Conservation (phyloP, 768 basidiomycete genomes). For the Cyclocybe aegerita region DNA sequence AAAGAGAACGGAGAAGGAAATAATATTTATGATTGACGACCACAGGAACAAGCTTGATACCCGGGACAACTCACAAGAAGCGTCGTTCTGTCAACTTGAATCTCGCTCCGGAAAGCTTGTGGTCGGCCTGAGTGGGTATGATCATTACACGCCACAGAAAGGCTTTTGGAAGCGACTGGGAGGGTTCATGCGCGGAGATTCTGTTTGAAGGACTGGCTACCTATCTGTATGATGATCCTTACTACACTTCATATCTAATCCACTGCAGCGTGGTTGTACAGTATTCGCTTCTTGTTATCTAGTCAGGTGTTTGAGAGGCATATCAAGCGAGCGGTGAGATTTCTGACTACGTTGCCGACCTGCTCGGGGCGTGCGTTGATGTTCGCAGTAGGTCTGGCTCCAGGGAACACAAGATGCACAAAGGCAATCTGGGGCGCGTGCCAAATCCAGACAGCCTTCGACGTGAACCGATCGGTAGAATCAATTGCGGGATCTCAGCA, state of each 20-base stretch:
- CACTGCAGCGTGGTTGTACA: too few relatives aligned
- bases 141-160: slow-evolving; percentile 29
- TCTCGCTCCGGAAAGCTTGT: slow-evolving; percentile 37
- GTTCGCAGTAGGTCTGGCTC: not conserved
- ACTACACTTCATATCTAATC: too few relatives aligned
- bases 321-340: not conserved
- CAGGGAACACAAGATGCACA: slow-evolving; percentile 1
- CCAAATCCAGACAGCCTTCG: slow-evolving; percentile 8
- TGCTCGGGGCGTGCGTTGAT: not conserved
- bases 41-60: slow-evolving; percentile 14
- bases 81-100: slow-evolving; percentile 39
- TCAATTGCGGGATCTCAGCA: slow-evolving; percentile 20
- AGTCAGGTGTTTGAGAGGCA: too few relatives aligned
- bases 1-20: slow-evolving; percentile 34
- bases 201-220: not conserved
- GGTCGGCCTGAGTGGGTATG: slow-evolving; percentile 43
- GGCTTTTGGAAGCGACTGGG: slow-evolving; percentile 43
- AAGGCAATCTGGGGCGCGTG: not conserved
- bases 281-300: too few relatives aligned
- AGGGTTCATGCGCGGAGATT: slow-evolving; percentile 14
- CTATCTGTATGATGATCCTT: not conserved
- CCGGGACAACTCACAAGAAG: slow-evolving; percentile 17
- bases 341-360: not conserved
- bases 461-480: slow-evolving; percentile 19
- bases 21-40: slow-evolving; percentile 36